Base-by-base conservation (phyloP, 116 monocot species). In the Iris pallida region DNA sequence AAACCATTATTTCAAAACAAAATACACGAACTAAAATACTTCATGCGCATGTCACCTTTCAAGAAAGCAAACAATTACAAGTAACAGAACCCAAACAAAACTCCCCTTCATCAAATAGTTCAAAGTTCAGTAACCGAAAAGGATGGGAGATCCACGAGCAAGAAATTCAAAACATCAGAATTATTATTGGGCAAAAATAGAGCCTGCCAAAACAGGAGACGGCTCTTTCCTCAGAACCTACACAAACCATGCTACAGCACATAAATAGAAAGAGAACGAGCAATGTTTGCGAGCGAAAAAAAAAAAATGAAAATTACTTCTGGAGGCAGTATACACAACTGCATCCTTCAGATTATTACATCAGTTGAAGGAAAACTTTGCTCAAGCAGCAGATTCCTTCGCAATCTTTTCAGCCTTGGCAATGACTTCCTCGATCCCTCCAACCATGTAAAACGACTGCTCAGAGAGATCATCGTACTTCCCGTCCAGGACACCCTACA, bases 371-470 rank as follows among this genome's bases (percentile, higher is more conserved):
- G 14, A 45, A 18, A 65, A 47, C n/a, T 40, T 47, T 44, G 12
- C 61, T 79, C 69, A 79, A 40, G 71, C 30, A 13, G 83, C 71
- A 7, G 79, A 72, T 12, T 84, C 84, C 76, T 80, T 84, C 65
- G 84, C 72, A 9, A 84, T 79, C 84, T 80, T 84, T 65, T 84
- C 84, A 13, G 84, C 84, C 78, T 84, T 84, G 45, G 80, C 84
- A 20, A 84, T 77, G 17, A 84, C 88, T 55, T 88, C 88, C 9
- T 88, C 84, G 20, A 88, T 84, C 8, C 88, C 88, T 56, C 88
- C 88, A 43, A 88, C 88, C 81, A 84, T 84, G 81, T 88, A 88
- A 63, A 88, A 88, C 42, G 88, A 84, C 55, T 88, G 88, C 69
- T 88, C 88, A 0, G 85, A 57, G 9, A 88, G 88, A 63, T 88